These are phyloP conservation scores for Suhomyces wounanorum DNA, from an alignment of 1,139 yeast genomes.

Conservation along the genomic window DNA sequence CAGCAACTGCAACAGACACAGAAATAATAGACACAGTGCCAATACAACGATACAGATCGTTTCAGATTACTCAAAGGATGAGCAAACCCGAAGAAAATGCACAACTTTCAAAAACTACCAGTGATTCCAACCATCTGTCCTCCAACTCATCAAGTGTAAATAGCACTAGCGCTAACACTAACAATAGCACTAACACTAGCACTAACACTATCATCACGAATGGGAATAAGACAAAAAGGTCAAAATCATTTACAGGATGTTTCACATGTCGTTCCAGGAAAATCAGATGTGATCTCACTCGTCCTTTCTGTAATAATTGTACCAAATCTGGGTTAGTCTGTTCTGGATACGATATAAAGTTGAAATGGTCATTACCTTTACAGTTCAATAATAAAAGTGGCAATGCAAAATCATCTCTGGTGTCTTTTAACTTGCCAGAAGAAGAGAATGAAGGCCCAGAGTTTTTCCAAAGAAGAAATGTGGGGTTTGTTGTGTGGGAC, in stretches of 20 bases:
- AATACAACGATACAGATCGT: too few species aligned
- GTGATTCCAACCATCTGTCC: neutral
- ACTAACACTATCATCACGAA: too few species aligned
- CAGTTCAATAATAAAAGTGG: constrained; percentile 42
- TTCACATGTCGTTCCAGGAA: constrained; percentile 53
- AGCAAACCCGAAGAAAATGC: neutral
- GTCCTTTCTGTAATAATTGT: constrained; percentile 50
- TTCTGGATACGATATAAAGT: constrained; percentile 80
- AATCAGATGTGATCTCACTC: constrained; percentile 48
- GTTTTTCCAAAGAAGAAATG: constrained; percentile 66
- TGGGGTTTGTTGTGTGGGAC: constrained; percentile 74
- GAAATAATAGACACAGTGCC: neutral
- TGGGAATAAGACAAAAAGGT: constrained; percentile 21
- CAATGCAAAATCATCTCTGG: constrained; percentile 29
- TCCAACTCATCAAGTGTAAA: neutral
- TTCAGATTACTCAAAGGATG: neutral
- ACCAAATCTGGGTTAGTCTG: constrained; percentile 56
- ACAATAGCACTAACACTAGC: neutral
- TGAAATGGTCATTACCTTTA: constrained; percentile 72
- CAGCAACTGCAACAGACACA: neutral
- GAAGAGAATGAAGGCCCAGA: constrained; percentile 35
- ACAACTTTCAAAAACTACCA: neutral
- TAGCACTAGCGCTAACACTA: neutral
- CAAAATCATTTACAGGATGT: constrained; percentile 53
- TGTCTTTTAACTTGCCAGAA: constrained; percentile 23